These are phyloP conservation scores for Eucalyptus pumila DNA, from an alignment of 345 rosid genomes.

Conservation along the genomic window DNA sequence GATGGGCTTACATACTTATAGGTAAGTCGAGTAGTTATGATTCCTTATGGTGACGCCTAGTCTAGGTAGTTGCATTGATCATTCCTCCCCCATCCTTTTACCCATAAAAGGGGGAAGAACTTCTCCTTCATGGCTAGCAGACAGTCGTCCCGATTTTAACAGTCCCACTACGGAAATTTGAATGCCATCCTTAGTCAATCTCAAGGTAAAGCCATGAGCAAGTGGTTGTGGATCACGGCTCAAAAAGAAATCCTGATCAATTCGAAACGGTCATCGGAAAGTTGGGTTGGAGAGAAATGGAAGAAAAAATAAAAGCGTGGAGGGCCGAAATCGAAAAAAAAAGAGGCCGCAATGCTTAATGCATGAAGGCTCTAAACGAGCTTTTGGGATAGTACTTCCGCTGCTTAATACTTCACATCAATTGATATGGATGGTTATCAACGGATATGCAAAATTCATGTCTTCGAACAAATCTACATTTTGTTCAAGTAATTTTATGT, in stretches of 20 bases:
- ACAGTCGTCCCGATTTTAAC: not conserved
- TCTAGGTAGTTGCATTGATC: not conserved
- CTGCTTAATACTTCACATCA: no score
- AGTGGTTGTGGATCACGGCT: not conserved
- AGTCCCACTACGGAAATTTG: not conserved
- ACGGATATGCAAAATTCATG: not conserved
- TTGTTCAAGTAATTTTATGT: not conserved
- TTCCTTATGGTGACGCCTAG: not conserved
- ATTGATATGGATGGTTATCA: not conserved
- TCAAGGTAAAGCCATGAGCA: not conserved
- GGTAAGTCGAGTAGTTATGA: not conserved
- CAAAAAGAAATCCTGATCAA: not conserved
- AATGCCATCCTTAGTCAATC: not conserved
- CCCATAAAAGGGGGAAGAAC: not conserved
- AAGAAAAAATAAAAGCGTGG: no score
- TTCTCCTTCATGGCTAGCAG: not conserved
- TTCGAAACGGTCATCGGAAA: not conserved
- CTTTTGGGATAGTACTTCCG: no score
- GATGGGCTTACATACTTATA: accelerated
- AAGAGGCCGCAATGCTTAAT: not conserved
- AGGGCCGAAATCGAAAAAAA: not conserved
- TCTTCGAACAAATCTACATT: not conserved
- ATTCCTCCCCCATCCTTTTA: not conserved
- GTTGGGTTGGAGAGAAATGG: not conserved
- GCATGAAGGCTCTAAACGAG: not conserved